Evolutionary conservation across 2,329 filamentous ascomycete species (phyloP), one percentile per base, ranked within the genome.

Genomic region (Penicillium crustosum): DNA sequence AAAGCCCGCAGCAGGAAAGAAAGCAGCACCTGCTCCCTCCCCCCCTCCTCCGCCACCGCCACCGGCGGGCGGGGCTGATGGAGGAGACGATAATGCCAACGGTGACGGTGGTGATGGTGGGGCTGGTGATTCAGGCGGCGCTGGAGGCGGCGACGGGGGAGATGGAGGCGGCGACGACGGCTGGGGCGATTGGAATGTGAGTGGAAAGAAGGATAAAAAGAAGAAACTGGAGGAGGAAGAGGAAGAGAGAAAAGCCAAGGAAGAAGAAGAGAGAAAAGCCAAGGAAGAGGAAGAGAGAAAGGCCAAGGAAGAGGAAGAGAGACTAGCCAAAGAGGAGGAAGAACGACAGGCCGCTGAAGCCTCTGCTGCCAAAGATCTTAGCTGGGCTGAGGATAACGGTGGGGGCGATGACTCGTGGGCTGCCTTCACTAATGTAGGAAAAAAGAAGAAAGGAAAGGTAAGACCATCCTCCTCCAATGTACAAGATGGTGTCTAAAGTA

Each of bases 381-480:
- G 73, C 65, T 81, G 79, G 78, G 77, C 77, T 50, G 77, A 80
- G 54, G 75, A 78, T 36, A 62, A 64, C 5, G 75, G 73, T 31
- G 73, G 58, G 19, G 64, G 72, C 6, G 82, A 82, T 27, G 83
- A 83, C 64, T 77, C 78, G 2, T 87, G 82, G 80, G 79, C 73
- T 33, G 75, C 74, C 17, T 83, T 83, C 66, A 71, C 75, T 10
- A 66, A 78, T 6, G 76, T 75, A 43, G 74, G 75, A 31, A 86
- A 85, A 59, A 79, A 84, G 69, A 86, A 86, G 62, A 79, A 79
- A 62, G 84, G 83, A 61, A 84, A 82, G 73, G 82, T 85, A 71
- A 67, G 73, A 43, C 12, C 12, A 15, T 21, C 8, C 15, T 27
- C 15, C 10, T 33, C 10, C 4, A 10, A n/a, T 33, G 17, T 21